A percentile compares a stretch with the other conserved stretches of the same genome.
Conservation (phyloP, 176 grass and related monocot genomes). For the Areca catechu region DNA sequence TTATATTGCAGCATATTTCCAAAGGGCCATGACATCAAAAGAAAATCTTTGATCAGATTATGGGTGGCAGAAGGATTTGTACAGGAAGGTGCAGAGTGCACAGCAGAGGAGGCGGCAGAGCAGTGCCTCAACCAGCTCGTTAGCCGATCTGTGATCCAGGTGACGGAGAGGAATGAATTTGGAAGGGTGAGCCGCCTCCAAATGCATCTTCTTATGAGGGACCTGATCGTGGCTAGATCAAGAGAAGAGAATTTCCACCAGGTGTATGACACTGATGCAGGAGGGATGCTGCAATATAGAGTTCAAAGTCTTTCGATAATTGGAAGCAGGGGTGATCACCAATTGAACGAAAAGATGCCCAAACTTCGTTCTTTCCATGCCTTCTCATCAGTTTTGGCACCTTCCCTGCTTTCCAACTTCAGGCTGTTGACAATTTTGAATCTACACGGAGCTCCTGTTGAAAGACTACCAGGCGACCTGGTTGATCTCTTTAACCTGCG, state of each 20-base stretch:
- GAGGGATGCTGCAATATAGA: too few species aligned
- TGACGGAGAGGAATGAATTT: conserved; percentile 7
- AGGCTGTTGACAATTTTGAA: conserved; percentile 27
- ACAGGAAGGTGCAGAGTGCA: neutral
- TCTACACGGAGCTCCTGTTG: conserved; percentile 21
- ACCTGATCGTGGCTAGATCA: conserved; percentile 11
- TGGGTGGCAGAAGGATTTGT: conserved; percentile 54
- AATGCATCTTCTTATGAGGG: conserved; percentile 29
- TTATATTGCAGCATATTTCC: conserved; percentile 45
- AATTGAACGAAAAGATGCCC: too few species aligned
- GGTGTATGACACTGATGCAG: neutral
- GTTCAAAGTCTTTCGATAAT: too few species aligned
- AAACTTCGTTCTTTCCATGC: conserved; percentile 28
- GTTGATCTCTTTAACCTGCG: conserved; percentile 31
- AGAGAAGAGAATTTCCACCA: conserved; percentile 14
- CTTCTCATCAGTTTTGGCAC: conserved; percentile 15
- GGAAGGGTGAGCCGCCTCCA: conserved; percentile 13
- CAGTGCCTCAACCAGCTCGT: conserved; percentile 19
- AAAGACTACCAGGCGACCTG: conserved; percentile 22
- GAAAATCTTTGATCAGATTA: conserved; percentile 36
- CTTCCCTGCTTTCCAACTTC: conserved; percentile 20
- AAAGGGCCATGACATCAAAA: conserved; percentile 27
- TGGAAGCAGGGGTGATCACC: too few species aligned
- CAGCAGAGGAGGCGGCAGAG: conserved; percentile 20
- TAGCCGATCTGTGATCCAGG: conserved; percentile 14